Conservation (phyloP, 306 rosid species). For the Gastrolobium bilobum region DNA sequence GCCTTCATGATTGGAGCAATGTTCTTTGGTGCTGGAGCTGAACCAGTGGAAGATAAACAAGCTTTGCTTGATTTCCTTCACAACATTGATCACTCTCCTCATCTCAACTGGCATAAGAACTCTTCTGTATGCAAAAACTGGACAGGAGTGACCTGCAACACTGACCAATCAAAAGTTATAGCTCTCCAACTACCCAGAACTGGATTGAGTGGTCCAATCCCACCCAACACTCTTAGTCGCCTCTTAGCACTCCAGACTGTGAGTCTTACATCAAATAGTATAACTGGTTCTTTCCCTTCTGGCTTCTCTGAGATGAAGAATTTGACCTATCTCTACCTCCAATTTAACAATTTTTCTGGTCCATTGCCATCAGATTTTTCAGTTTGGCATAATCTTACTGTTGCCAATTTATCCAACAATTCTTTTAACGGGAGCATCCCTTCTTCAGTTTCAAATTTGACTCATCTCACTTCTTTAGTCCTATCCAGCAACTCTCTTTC, state of each 20-base stretch:
- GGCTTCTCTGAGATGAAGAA: conserved; percentile 64
- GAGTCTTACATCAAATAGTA: conserved; percentile 68
- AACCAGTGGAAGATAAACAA: conserved; percentile 70
- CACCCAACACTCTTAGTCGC: conserved; percentile 73
- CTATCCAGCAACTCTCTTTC: conserved; percentile 80
- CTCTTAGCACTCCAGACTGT: conserved; percentile 64
- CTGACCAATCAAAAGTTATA: conserved; percentile 63
- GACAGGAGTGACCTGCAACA: conserved; percentile 76
- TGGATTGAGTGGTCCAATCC: conserved; percentile 78
- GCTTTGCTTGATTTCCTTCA: conserved; percentile 82
- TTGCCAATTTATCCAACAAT: conserved; percentile 73
- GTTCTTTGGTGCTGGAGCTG: conserved; percentile 51
- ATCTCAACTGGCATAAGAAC: conserved; percentile 67
- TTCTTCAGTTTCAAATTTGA: conserved; percentile 70
- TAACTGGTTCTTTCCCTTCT: conserved; percentile 79
- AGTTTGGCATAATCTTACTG: conserved; percentile 71
- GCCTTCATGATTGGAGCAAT: conserved; percentile 53
- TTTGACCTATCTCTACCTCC: conserved; percentile 63
- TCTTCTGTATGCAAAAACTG: conserved; percentile 74
- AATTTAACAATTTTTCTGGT: conserved; percentile 75
- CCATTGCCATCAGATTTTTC: conserved; percentile 80
- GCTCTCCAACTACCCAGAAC: conserved; percentile 62
- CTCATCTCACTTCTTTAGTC: conserved; percentile 65
- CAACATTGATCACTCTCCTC: conserved; percentile 61
- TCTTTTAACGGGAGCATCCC: conserved; percentile 81